phyloP scores from a whole-genome alignment of 1,139 yeast species.

The Sugiyamaella novakii region DNA sequence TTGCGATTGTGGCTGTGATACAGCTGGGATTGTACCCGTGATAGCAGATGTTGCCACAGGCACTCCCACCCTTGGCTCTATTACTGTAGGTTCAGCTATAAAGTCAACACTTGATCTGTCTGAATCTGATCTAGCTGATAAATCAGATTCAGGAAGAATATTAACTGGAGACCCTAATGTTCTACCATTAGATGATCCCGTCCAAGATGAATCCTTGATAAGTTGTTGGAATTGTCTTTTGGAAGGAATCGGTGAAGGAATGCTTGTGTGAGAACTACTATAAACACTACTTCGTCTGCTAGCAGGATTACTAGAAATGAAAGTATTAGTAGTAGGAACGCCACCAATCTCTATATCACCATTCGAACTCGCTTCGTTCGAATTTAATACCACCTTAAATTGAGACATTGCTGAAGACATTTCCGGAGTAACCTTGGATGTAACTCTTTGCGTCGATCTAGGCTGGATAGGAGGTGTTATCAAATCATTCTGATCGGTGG shows the following conservation, averaged over 20 bases:
- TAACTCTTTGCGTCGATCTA: conserved; percentile 2
- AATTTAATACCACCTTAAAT: conserved; percentile 36
- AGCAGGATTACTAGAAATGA: background rate
- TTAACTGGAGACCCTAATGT: conserved; percentile 15
- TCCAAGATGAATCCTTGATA: conserved; percentile 5
- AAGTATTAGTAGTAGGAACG: background rate
- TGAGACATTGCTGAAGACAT: conserved; percentile 38
- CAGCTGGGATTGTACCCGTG: background rate
- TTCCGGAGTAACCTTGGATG: conserved; percentile 31
- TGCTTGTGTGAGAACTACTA: conserved; percentile 1
- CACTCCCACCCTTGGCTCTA: conserved; percentile 1
- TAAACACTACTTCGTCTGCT: conserved; percentile 1
- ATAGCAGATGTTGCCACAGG: conserved; percentile 3
- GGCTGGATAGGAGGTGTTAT: conserved; percentile 10
- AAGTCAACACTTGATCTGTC: conserved; percentile 4
- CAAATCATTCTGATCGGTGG: conserved; percentile 10
- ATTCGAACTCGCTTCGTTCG: conserved; percentile 14
- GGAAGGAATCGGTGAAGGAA: conserved; percentile 11
- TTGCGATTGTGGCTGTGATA: background rate
- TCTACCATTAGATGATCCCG: background rate
- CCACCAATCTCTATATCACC: background rate
- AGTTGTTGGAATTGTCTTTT: conserved; percentile 11
- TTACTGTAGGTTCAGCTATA: conserved; percentile 9
- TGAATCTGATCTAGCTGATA: background rate
- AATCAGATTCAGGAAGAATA: conserved; percentile 12